These are phyloP conservation scores for Gossypium laxum DNA, from an alignment of 441 rosid genomes.

Conservation along the genomic window DNA sequence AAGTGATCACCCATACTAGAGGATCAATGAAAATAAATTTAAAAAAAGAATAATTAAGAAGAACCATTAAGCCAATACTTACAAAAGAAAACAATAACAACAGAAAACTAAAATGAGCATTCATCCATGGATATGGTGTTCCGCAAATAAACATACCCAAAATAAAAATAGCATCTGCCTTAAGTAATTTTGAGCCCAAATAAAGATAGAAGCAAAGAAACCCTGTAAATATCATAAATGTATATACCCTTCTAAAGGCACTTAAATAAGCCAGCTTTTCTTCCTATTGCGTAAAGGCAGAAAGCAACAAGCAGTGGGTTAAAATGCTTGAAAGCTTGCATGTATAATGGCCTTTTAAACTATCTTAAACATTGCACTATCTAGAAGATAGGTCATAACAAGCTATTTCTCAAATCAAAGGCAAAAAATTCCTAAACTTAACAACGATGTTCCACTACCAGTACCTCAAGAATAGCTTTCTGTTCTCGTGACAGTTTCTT, in stretches of 20 bases:
- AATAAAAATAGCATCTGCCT: background rate
- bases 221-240: background rate
- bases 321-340: background rate
- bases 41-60: background rate
- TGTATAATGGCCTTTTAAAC: background rate
- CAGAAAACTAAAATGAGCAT: background rate
- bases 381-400: background rate
- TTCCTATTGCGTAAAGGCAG: background rate
- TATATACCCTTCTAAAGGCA: background rate
- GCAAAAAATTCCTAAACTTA: conserved; percentile 1
- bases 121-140: background rate
- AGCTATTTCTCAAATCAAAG: background rate
- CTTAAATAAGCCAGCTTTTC: background rate
- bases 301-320: background rate
- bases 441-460: background rate
- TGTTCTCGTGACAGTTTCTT: conserved; percentile 60
- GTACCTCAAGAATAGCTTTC: conserved; percentile 61
- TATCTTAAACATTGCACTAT: background rate
- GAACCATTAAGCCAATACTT: background rate
- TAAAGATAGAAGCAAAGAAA: background rate
- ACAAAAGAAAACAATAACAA: background rate
- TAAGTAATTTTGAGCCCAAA: background rate
- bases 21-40: conserved; percentile 1
- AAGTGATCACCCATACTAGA: background rate
- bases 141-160: background rate